Conservation (phyloP, 2,329 filamentous ascomycete genomes). For the Ophiostoma montium region DNA sequence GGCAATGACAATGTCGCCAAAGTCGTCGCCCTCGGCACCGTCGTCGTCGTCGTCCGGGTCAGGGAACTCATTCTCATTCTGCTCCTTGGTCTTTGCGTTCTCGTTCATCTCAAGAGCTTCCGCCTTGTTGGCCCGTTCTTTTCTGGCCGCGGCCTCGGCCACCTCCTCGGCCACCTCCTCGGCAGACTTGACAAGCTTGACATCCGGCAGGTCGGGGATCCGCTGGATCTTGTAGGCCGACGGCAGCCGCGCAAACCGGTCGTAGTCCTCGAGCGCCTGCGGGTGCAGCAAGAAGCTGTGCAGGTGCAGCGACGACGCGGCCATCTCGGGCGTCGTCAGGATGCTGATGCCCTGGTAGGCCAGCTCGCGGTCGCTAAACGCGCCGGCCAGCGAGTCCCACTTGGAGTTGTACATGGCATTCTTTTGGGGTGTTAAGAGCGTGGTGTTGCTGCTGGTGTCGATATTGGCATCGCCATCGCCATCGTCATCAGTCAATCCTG, state of each 20-base stretch:
- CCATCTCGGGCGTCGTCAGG: constrained; percentile 20
- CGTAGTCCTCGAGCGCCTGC: background rate
- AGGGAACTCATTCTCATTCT: background rate
- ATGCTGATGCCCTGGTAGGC: constrained; percentile 11
- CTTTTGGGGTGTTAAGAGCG: background rate
- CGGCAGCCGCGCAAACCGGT: background rate
- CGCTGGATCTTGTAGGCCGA: background rate
- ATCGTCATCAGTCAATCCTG: background rate
- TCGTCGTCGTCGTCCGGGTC: background rate
- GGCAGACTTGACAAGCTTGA: background rate
- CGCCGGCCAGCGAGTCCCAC: background rate
- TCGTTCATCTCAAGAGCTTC: too few species aligned
- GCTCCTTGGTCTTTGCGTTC: background rate
- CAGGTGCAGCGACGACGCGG: constrained; percentile 14
- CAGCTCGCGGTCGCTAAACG: background rate
- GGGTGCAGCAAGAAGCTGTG: constrained; percentile 3
- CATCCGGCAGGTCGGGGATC: background rate
- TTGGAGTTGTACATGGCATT: background rate
- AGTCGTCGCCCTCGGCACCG: background rate
- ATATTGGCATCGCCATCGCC: background rate
- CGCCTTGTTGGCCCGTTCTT: background rate
- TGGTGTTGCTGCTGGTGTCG: background rate
- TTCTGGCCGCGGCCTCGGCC: background rate
- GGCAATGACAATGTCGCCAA: background rate
- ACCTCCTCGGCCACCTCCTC: background rate